Conservation (phyloP, 2,329 filamentous ascomycete species). For the Tolypocladium tundrense region DNA sequence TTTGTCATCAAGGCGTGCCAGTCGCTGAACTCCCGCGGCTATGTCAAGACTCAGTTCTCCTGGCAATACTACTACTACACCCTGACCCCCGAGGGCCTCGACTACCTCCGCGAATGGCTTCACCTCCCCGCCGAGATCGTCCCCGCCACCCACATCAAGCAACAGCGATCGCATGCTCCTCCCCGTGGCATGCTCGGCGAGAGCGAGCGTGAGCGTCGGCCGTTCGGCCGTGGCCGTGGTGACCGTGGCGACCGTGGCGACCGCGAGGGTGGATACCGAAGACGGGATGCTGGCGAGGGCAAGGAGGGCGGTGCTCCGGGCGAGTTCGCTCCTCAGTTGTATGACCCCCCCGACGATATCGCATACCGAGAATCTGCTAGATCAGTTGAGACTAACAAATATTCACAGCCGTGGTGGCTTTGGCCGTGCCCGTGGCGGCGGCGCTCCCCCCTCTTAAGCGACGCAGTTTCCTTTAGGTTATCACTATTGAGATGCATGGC, state of each 20-base stretch:
- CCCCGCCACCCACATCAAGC: slow-evolving; percentile 99
- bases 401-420: slow-evolving; percentile 65
- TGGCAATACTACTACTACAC: slow-evolving; percentile 99
- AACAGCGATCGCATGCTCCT: slow-evolving; percentile 96
- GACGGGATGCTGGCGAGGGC: slow-evolving; percentile 74
- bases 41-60: slow-evolving; percentile 99
- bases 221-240: slow-evolving; percentile 71
- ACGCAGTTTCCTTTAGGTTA: slow-evolving; percentile 29
- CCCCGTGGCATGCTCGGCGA: slow-evolving; percentile 98
- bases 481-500: slow-evolving; percentile 33
- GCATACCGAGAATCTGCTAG: not conserved
- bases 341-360: slow-evolving; percentile 27
- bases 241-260: slow-evolving; percentile 59
- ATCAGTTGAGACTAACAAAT: slow-evolving; percentile 1
- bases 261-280: slow-evolving; percentile 84
- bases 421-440: slow-evolving; percentile 71
- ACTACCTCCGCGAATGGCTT: slow-evolving; percentile 99
- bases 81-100: slow-evolving; percentile 97
- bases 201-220: slow-evolving; percentile 68
- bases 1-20: slow-evolving; percentile 98
- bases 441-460: slow-evolving; percentile 56
- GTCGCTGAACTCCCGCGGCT: slow-evolving; percentile 95
- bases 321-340: slow-evolving; percentile 88
- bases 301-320: slow-evolving; percentile 90
- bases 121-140: slow-evolving; percentile 99